Evolutionary conservation across 2,329 filamentous ascomycete genomes (phyloP).

Genomic region (Fonsecaea monophora): DNA sequence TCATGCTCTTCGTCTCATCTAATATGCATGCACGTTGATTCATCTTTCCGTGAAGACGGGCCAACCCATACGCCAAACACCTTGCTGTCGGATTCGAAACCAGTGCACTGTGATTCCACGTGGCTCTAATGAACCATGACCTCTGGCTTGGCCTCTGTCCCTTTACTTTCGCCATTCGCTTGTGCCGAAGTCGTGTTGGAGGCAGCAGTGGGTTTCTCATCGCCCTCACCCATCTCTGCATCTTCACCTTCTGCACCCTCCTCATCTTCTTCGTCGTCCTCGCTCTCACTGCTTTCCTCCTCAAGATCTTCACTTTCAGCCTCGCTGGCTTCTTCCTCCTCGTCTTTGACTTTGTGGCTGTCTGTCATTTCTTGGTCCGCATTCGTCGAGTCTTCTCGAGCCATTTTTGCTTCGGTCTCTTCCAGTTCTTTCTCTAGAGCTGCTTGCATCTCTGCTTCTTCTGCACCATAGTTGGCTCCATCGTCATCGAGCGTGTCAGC

Average conservation of each 20-base stretch:
- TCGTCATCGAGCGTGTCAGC: constrained; percentile 87
- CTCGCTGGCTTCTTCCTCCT: constrained; percentile 73
- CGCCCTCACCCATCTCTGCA: constrained; percentile 61
- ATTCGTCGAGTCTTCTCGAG: constrained; percentile 48
- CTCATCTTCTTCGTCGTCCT: constrained; percentile 71
- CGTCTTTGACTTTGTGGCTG: constrained; percentile 53
- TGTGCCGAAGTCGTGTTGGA: constrained; percentile 19
- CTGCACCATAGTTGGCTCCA: constrained; percentile 82
- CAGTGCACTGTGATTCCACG: background rate
- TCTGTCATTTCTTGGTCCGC: constrained; percentile 73
- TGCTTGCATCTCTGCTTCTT: constrained; percentile 79
- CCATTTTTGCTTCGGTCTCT: constrained; percentile 54
- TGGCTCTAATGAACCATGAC: constrained; percentile 54
- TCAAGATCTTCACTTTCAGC: constrained; percentile 81
- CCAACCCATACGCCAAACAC: constrained; percentile 24
- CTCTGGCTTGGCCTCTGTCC: constrained; percentile 47
- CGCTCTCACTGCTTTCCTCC: constrained; percentile 75
- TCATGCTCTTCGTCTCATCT: constrained; percentile 3
- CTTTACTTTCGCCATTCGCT: constrained; percentile 41
- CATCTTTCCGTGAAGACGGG: background rate
- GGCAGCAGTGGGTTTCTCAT: constrained; percentile 23
- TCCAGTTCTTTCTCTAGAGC: constrained; percentile 62
- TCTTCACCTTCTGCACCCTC: constrained; percentile 62
- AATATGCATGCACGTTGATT: constrained; percentile 6
- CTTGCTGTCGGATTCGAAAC: constrained; percentile 22